Evolutionary conservation across 371 early-diverging fungal species (phyloP), one percentile per base, ranked within the genome.

Genomic region (Saksenaea oblongispora): DNA sequence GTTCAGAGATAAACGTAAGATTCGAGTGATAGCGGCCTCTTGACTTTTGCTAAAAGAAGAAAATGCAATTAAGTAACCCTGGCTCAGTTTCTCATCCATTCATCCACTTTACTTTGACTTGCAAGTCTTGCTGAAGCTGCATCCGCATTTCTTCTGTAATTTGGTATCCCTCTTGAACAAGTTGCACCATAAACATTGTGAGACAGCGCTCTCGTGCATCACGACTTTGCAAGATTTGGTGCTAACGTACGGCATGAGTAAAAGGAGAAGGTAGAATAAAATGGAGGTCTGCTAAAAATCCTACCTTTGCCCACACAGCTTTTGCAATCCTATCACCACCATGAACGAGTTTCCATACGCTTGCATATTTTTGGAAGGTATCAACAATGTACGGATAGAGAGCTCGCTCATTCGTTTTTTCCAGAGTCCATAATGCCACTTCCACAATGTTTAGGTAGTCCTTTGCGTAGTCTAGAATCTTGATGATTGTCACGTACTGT

Each of bases 381-480:
- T 85, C 79, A 35, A 90, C 76, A 0, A 83, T 77, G 39, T 83
- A 74, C 0, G 81, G 74, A 55, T 82, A 75, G 24, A 90, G 60
- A 1, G 72, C 55, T 14, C 70, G 68, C 26, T 85, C 87, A 26
- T 79, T 76, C 4, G 90, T 85, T 54, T 89, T 89, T 27, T 84
- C 83, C 28, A 91, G 65, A 18, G 84, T 73, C 92, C 92, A 91
- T 15, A 85, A 57, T 9, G 87, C 66, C 42, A 86, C 67, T 11
- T 89, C 86, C 13, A 81, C 72, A 7, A 87, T 70, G 26, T 76
- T 75, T 1, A 76, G 60, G 37, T 84, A 87, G 58, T 89, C 89
- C 11, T 81, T 74, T 5, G 84, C 82, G 24, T 70, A 62, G 35
- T 87, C 84, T 66, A 91, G 74, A 17, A 89, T 73, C 27, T 80